phyloP scores from a whole-genome alignment of 495 filamentous ascomycete genomes.

The Jackrogersella minutella region DNA sequence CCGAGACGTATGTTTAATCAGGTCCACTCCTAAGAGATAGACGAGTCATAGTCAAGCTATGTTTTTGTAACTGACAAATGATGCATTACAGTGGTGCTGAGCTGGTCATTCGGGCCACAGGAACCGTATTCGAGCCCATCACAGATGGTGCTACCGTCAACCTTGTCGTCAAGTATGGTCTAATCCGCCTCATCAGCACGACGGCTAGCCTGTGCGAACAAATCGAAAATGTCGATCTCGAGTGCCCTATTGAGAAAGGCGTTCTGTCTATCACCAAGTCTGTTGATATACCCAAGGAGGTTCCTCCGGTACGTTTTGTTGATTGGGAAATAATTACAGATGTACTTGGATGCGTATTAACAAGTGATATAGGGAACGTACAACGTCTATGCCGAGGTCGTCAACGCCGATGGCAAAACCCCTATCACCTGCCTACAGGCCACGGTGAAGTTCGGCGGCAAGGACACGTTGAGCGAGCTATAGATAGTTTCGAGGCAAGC shows the following conservation, averaged over 20 bases:
- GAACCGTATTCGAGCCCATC: conserved; percentile 72
- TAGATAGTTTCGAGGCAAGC: neutral
- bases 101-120: conserved; percentile 81
- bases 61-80: conserved; percentile 18
- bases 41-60: neutral
- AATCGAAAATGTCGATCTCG: conserved; percentile 82
- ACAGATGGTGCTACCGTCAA: conserved; percentile 80
- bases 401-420: conserved; percentile 64
- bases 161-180: conserved; percentile 89
- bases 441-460: conserved; percentile 62
- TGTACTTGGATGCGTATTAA: conserved; percentile 14
- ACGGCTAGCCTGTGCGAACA: conserved; percentile 85
- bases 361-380: conserved; percentile 76
- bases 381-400: conserved; percentile 85
- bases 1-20: conserved; percentile 71
- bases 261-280: conserved; percentile 74
- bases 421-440: conserved; percentile 87
- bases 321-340: neutral
- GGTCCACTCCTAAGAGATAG: neutral
- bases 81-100: conserved; percentile 69
- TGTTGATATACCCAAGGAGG: conserved; percentile 83
- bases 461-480: conserved; percentile 1
- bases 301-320: conserved; percentile 79
- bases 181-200: conserved; percentile 86
- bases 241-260: conserved; percentile 87